Evolutionary conservation across 768 basidiomycete genomes (phyloP).

Genomic region (Lactarius deliciosus): DNA sequence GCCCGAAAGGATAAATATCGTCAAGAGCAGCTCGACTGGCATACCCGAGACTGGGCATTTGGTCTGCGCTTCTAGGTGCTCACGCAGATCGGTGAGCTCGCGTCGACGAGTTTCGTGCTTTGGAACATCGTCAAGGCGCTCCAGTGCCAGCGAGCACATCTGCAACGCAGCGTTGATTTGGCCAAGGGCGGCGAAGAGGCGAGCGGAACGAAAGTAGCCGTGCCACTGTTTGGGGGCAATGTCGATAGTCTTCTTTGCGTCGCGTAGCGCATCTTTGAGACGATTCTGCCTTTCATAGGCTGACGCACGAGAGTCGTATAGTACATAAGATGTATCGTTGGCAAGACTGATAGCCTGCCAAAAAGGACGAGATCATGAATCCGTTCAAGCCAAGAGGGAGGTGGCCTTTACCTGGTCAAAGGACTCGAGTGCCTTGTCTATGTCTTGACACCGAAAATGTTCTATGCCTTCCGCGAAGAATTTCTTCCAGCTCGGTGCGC

Average conservation of each 20-base stretch:
- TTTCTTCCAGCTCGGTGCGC: slow-evolving; percentile 12
- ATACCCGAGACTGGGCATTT: slow-evolving; percentile 37
- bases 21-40: slow-evolving; percentile 64
- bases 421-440: slow-evolving; percentile 13
- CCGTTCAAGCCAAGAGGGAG: neutral
- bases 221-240: slow-evolving; percentile 70
- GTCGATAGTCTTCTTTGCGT: slow-evolving; percentile 67
- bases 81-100: slow-evolving; percentile 23
- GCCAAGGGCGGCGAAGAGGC: slow-evolving; percentile 54
- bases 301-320: slow-evolving; percentile 78
- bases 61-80: slow-evolving; percentile 10
- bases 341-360: slow-evolving; percentile 20
- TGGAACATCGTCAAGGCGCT: slow-evolving; percentile 45
- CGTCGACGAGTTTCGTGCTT: slow-evolving; percentile 45
- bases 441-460: slow-evolving; percentile 12
- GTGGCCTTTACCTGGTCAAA: slow-evolving; percentile 17
- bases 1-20: slow-evolving; percentile 52
- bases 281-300: slow-evolving; percentile 62
- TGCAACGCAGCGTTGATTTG: slow-evolving; percentile 52
- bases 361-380: neutral
- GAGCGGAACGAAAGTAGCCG: slow-evolving; percentile 73
- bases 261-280: slow-evolving; percentile 63
- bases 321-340: slow-evolving; percentile 30
- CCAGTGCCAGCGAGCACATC: slow-evolving; percentile 62
- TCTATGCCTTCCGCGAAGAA: slow-evolving; percentile 18